A percentile compares a stretch with the other conserved stretches of the same genome.
Evolutionary conservation across 2,329 filamentous ascomycete genomes (phyloP).

Genomic region (Bipolaris zeicola): DNA sequence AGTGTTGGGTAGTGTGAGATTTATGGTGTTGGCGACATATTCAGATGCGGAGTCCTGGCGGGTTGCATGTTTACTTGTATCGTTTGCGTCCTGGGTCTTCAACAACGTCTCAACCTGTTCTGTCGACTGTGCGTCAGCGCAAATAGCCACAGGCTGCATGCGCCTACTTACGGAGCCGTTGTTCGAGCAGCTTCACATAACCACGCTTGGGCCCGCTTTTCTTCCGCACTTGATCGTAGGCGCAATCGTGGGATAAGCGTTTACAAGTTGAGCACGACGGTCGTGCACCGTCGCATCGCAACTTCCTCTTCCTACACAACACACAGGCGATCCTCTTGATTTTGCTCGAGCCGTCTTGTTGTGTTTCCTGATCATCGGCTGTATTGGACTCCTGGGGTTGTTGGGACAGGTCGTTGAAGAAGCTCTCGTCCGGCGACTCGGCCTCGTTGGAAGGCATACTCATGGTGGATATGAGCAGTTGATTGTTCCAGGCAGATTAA

Average conservation of each 20-base stretch:
- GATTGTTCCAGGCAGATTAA: slow-evolving; percentile 10
- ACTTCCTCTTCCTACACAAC: slow-evolving; percentile 88
- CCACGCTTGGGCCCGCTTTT: slow-evolving; percentile 95
- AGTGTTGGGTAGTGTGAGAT: slow-evolving; percentile 30
- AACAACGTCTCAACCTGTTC: slow-evolving; percentile 92
- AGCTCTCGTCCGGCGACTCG: slow-evolving; percentile 52
- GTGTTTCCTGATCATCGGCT: slow-evolving; percentile 50
- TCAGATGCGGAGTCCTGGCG: slow-evolving; percentile 34
- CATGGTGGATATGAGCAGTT: slow-evolving; percentile 7
- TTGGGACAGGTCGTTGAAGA: slow-evolving; percentile 63
- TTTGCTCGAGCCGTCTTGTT: slow-evolving; percentile 53
- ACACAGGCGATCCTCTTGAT: slow-evolving; percentile 92
- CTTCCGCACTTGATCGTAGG: slow-evolving; percentile 89
- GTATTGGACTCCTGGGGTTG: slow-evolving; percentile 45
- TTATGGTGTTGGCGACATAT: slow-evolving; percentile 41
- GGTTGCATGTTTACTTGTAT: slow-evolving; percentile 34
- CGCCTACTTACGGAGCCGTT: slow-evolving; percentile 75
- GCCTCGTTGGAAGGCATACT: slow-evolving; percentile 40
- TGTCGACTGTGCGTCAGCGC: slow-evolving; percentile 48
- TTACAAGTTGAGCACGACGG: slow-evolving; percentile 89
- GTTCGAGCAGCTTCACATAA: slow-evolving; percentile 92
- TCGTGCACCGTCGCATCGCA: slow-evolving; percentile 83
- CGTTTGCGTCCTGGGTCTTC: slow-evolving; percentile 72
- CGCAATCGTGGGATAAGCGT: slow-evolving; percentile 82
- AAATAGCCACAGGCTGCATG: slow-evolving; percentile 1